Evolutionary conservation across 75 land plant genomes (phyloP).

Genomic region (Sequoiadendron giganteum): DNA sequence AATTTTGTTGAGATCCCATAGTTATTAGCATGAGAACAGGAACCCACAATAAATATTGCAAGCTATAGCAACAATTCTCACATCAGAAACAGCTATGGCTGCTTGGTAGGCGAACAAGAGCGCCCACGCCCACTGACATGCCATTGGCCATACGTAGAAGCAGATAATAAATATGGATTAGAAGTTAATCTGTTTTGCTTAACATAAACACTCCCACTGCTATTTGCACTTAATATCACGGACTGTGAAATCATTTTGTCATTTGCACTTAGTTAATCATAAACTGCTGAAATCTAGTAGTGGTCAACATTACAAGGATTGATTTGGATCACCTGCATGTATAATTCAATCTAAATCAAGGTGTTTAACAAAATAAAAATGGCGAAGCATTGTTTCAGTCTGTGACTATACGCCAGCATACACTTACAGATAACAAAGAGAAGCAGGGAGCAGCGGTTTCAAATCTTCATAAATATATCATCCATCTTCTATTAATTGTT

Average conservation of each 20-base stretch:
- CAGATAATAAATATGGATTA: too few relatives aligned
- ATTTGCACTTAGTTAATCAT: not conserved
- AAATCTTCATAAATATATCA: not conserved
- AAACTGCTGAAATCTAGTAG: not conserved
- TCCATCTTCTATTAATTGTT: constrained; percentile 7
- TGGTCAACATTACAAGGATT: not conserved
- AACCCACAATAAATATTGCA: not conserved
- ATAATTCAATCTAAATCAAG: not conserved
- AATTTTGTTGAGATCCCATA: not conserved
- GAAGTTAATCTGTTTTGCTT: too few relatives aligned
- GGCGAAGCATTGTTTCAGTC: not conserved
- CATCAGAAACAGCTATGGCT: not conserved
- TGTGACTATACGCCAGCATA: not conserved
- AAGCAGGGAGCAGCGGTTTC: not conserved
- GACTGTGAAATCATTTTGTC: not conserved
- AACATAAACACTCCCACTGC: too few relatives aligned
- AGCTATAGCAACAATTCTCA: not conserved
- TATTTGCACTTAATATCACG: not conserved
- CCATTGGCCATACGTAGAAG: not conserved
- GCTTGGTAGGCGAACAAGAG: not conserved
- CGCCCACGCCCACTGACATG: not conserved
- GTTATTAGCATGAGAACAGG: not conserved
- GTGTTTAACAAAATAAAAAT: not conserved
- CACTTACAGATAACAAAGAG: not conserved
- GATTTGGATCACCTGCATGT: not conserved